A percentile compares a stretch with the other conserved stretches of the same genome.
These are phyloP conservation scores for sweet orange (Citrus sinensis) DNA, from an alignment of 345 rosid species.

Conservation along the genomic window DNA sequence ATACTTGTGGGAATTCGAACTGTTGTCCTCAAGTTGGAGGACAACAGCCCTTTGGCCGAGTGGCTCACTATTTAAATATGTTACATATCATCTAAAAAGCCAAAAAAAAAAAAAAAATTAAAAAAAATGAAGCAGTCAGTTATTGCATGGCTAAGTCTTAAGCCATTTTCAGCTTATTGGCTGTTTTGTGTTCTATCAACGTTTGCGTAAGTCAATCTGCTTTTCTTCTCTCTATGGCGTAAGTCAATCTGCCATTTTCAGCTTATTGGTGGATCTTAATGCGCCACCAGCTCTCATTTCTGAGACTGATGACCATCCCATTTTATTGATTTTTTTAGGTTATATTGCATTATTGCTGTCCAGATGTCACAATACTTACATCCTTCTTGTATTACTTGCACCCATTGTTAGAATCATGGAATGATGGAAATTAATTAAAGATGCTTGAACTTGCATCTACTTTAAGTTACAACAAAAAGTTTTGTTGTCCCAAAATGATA, in stretches of 20 bases:
- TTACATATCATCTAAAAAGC: background rate
- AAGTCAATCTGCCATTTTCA: background rate
- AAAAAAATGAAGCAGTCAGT: background rate
- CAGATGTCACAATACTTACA: background rate
- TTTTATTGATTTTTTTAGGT: background rate
- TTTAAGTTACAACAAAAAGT: conserved; percentile 3
- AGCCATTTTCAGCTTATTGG: background rate
- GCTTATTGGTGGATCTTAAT: background rate
- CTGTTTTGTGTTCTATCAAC: background rate
- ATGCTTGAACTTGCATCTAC: conserved; percentile 4
- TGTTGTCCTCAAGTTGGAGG: accelerated
- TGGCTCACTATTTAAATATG: background rate
- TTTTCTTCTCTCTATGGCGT: background rate
- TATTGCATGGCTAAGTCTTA: conserved; percentile 31
- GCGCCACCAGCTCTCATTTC: background rate
- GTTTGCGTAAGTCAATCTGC: conserved; percentile 11
- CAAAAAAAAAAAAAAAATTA: background rate
- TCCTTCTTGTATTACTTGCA: background rate
- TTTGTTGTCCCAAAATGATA: background rate
- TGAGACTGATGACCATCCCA: background rate
- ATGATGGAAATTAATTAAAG: background rate
- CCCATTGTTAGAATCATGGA: background rate
- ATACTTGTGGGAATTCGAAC: no score
- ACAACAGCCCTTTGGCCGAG: no score
- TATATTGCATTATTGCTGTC: background rate